Evolutionary conservation across 495 filamentous ascomycete species (phyloP).

Genomic region (Penicillium mononematosum): DNA sequence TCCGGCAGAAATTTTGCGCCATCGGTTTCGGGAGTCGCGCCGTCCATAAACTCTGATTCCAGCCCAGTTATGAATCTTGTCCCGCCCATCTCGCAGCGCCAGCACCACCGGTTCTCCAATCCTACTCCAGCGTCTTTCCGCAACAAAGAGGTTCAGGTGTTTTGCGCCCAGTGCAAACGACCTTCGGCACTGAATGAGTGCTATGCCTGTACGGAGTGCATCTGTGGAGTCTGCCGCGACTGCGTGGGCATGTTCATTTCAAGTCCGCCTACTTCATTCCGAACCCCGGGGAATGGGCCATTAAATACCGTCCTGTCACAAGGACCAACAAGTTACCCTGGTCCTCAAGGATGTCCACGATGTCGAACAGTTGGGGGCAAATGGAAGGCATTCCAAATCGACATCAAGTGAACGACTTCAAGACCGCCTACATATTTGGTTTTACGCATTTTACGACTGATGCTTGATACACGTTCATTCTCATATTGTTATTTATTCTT

Average conservation of each 20-base stretch:
- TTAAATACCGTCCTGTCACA: constrained; percentile 28
- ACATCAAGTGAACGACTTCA: constrained; percentile 43
- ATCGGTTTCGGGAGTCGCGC: constrained; percentile 46
- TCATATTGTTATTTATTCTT: constrained; percentile 16
- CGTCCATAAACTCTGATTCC: constrained; percentile 48
- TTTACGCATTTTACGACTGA: constrained; percentile 46
- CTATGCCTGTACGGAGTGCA: constrained; percentile 92
- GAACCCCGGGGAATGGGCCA: constrained; percentile 39
- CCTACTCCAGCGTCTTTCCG: constrained; percentile 45
- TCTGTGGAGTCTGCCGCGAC: constrained; percentile 82
- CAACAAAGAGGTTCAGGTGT: constrained; percentile 70
- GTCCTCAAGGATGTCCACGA: constrained; percentile 49
- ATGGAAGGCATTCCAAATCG: constrained; percentile 56
- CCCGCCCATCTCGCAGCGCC: constrained; percentile 41
- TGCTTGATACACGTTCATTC: constrained; percentile 27
- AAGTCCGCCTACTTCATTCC: constrained; percentile 41
- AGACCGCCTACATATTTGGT: constrained; percentile 18
- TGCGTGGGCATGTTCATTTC: constrained; percentile 77
- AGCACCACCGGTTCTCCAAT: constrained; percentile 50
- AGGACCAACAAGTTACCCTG: constrained; percentile 44
- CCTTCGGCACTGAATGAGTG: constrained; percentile 72
- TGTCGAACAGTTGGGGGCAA: constrained; percentile 50
- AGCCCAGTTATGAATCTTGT: constrained; percentile 48
- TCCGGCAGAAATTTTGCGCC: constrained; percentile 67
- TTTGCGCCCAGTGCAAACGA: constrained; percentile 79